Conservation (phyloP, 495 filamentous ascomycete species). For the Penicillium crystallinum region DNA sequence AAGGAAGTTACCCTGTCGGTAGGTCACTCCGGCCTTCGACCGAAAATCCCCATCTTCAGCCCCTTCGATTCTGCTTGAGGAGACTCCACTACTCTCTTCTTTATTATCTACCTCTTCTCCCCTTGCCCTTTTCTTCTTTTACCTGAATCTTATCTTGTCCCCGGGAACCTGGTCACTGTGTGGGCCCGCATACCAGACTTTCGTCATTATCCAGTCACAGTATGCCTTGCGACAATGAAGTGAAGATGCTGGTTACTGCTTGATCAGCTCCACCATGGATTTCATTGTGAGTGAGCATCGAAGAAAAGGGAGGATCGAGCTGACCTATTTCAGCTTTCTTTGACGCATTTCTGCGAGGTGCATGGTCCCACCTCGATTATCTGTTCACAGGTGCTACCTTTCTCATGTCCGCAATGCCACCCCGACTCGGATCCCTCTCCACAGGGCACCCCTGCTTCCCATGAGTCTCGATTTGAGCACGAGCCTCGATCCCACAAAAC, state of each 20-base stretch:
- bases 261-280: conserved; percentile 38
- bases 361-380: conserved; percentile 94
- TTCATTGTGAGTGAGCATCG: conserved; percentile 32
- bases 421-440: conserved; percentile 33
- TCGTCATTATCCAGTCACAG: conserved; percentile 20
- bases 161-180: conserved; percentile 15
- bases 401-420: conserved; percentile 70
- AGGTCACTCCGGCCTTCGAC: conserved; percentile 7
- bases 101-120: neutral
- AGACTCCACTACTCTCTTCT: neutral
- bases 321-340: conserved; percentile 56
- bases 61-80: conserved; percentile 1
- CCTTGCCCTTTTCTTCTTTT: conserved; percentile 5
- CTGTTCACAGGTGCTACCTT: conserved; percentile 82
- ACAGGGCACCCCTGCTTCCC: conserved; percentile 30
- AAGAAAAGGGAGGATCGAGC: neutral
- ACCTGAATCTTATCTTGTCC: conserved; percentile 8
- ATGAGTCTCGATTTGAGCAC: conserved; percentile 20
- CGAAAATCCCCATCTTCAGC: conserved; percentile 5
- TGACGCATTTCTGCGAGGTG: conserved; percentile 94
- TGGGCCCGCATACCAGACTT: conserved; percentile 21
- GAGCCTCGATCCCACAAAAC: conserved; percentile 1
- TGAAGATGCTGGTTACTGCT: conserved; percentile 25
- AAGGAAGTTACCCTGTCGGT: neutral
- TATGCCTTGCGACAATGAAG: conserved; percentile 37